Conservation (phyloP, 768 basidiomycete species). For the Boletus tomentosulus region DNA sequence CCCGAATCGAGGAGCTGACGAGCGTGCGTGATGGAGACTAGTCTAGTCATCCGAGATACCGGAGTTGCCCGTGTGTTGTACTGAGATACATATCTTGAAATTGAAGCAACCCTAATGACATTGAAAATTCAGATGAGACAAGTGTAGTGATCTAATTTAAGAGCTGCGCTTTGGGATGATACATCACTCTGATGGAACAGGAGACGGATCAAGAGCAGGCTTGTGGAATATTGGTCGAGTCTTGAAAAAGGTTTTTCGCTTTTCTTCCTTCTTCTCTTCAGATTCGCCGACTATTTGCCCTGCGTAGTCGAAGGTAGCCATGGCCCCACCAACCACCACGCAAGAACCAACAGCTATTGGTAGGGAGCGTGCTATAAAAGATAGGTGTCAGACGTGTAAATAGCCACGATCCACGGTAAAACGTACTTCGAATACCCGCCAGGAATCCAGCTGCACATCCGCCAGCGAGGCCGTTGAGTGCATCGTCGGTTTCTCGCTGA, state of each 20-base stretch:
- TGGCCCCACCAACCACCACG: conserved; percentile 68
- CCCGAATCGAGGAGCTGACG: conserved; percentile 36
- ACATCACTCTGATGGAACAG: conserved; percentile 13
- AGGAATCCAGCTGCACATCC: conserved; percentile 93
- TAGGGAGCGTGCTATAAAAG: conserved; percentile 68
- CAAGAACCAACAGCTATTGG: conserved; percentile 80
- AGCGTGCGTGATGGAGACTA: conserved; percentile 13
- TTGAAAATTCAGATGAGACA: conserved; percentile 1
- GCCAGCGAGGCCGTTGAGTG: conserved; percentile 77
- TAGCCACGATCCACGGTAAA: not conserved
- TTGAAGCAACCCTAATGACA: not conserved
- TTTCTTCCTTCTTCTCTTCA: conserved; percentile 56
- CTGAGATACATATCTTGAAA: not conserved
- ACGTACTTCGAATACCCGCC: conserved; percentile 76
- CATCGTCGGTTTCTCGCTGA: conserved; percentile 71
- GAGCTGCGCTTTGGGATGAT: conserved; percentile 4
- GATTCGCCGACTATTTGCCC: conserved; percentile 56
- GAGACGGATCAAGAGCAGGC: conserved; percentile 13
- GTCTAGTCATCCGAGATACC: not conserved
- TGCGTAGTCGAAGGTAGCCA: conserved; percentile 79
- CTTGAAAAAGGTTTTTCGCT: conserved; percentile 82
- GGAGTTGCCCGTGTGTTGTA: not conserved
- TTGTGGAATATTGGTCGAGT: conserved; percentile 42
- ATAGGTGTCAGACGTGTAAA: conserved; percentile 11
- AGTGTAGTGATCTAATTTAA: conserved; percentile 13